phyloP scores from a whole-genome alignment of 257 asterid genomes.

The Lycium barbarum region DNA sequence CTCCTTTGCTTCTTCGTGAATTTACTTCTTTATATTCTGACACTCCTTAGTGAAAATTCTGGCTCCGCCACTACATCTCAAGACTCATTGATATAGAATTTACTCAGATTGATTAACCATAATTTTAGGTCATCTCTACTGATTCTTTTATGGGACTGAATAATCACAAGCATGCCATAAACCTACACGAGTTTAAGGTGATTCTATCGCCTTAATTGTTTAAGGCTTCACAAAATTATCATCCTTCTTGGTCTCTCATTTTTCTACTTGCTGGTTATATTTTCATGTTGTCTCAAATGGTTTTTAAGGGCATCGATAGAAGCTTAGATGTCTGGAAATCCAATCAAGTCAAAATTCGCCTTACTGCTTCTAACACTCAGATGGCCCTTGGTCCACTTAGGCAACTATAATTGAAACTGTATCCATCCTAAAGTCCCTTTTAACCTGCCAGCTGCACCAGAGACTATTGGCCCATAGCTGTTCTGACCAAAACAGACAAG shows the following conservation, averaged over 20 bases:
- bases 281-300: background rate
- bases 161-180: background rate
- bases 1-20: too few relatives aligned
- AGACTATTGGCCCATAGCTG: background rate
- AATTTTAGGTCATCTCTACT: constrained; percentile 4
- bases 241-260: background rate
- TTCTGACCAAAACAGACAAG: constrained; percentile 21
- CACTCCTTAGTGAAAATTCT: too few relatives aligned
- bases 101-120: constrained; percentile 8
- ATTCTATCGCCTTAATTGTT: constrained; percentile 12
- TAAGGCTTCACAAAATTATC: background rate
- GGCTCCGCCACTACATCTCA: too few relatives aligned
- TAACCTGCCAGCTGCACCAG: constrained; percentile 7
- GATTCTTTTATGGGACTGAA: constrained; percentile 1
- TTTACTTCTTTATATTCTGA: too few relatives aligned
- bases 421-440: background rate
- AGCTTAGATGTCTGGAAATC: background rate
- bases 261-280: background rate
- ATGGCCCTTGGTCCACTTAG: background rate
- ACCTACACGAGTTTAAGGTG: constrained; percentile 15
- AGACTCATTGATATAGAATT: background rate
- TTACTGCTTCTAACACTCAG: background rate
- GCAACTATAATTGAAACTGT: background rate
- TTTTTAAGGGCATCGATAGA: background rate
- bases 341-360: background rate